Evolutionary conservation across 2,329 filamentous ascomycete genomes (phyloP).

Genomic region (Alternaria sp.): DNA sequence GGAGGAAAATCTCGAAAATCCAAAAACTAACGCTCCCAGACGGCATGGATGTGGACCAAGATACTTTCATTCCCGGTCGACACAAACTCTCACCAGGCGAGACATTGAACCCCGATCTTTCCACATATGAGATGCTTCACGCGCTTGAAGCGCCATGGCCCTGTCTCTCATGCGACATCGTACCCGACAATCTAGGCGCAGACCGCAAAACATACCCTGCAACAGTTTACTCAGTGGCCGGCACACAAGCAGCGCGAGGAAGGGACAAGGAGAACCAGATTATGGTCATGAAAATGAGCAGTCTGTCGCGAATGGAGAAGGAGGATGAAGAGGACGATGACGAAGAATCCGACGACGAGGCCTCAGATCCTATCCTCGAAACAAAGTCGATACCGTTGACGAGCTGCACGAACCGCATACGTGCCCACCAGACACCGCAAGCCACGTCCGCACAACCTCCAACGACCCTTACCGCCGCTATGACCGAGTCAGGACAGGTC

Average conservation of each 20-base stretch:
- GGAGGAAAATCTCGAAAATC: constrained; percentile 18
- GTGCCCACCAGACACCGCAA: constrained; percentile 79
- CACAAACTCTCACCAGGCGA: constrained; percentile 91
- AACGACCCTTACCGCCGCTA: constrained; percentile 84
- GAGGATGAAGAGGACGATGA: constrained; percentile 73
- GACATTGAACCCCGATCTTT: constrained; percentile 86
- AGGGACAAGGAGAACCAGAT: constrained; percentile 87
- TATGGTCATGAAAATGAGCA: constrained; percentile 95
- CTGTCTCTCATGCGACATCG: constrained; percentile 92
- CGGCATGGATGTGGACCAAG: constrained; percentile 92
- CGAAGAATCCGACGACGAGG: constrained; percentile 70
- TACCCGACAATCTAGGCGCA: constrained; percentile 85
- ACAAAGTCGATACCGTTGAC: constrained; percentile 85
- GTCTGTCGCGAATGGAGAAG: constrained; percentile 85
- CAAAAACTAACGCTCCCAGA: constrained; percentile 50
- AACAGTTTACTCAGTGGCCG: constrained; percentile 92
- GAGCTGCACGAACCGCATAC: constrained; percentile 92
- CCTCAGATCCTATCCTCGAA: constrained; percentile 88
- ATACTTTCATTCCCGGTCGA: constrained; percentile 94
- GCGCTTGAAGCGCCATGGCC: constrained; percentile 94
- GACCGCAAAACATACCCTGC: constrained; percentile 92
- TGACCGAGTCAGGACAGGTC: constrained; percentile 88
- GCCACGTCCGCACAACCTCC: constrained; percentile 73
- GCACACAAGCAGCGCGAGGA: constrained; percentile 84
- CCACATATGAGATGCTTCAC: constrained; percentile 98